Percentiles rank a stretch among this genome's conserved stretches.
Conservation (phyloP, 164 flowering plant species). For the Berberis vulgaris region DNA sequence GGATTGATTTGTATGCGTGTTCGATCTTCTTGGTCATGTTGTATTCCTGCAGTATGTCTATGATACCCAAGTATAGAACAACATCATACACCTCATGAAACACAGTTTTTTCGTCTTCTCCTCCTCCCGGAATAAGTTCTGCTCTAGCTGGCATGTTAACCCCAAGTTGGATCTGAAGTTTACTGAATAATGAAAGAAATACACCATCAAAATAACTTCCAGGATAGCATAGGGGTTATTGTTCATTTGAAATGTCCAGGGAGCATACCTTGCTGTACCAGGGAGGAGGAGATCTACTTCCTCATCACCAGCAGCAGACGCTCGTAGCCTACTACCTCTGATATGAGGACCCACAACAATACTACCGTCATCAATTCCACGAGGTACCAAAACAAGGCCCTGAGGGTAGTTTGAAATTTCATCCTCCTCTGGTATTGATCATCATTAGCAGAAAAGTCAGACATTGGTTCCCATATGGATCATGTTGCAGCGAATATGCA, state of each 20-base stretch:
- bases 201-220: not conserved
- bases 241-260: not conserved
- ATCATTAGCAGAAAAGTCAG: not conserved
- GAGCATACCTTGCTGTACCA: slow-evolving; percentile 83
- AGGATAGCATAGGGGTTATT: not conserved
- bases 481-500: not conserved
- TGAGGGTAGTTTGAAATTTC: slow-evolving; percentile 73
- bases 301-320: slow-evolving; percentile 76
- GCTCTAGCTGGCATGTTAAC: slow-evolving; percentile 99
- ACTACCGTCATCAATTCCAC: slow-evolving; percentile 56
- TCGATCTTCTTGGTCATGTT: slow-evolving; percentile 85
- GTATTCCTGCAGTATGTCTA: slow-evolving; percentile 95
- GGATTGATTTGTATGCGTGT: slow-evolving; percentile 85
- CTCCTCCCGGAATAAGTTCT: slow-evolving; percentile 49
- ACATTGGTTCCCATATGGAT: not conserved
- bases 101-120: slow-evolving; percentile 22
- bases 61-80: slow-evolving; percentile 82
- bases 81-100: slow-evolving; percentile 75
- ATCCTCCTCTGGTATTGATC: slow-evolving; percentile 56
- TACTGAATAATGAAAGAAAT: slow-evolving; percentile 17
- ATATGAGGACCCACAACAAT: slow-evolving; percentile 89
- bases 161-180: slow-evolving; percentile 97
- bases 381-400: slow-evolving; percentile 89
- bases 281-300: slow-evolving; percentile 99
- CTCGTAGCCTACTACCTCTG: slow-evolving; percentile 80